Base-by-base conservation (phyloP, 202 grass and related monocot species). In the Setaria viridis region DNA sequence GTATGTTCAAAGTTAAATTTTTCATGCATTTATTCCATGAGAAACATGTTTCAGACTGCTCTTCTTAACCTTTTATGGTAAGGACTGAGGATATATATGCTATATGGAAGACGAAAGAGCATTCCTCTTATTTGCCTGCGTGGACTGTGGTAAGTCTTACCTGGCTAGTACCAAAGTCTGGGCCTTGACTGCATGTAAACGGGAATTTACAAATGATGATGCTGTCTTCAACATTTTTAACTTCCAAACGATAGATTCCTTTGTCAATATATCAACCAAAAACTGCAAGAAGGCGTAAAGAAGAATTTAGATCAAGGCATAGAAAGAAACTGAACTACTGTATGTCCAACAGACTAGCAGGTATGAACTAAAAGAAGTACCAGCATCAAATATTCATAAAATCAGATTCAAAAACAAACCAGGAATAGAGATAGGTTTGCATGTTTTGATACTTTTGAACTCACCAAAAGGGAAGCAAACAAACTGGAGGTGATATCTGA, bases 111-210 rank as follows among this genome's bases (percentile, higher is more conserved):
- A 51, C 34, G 19, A 57, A 62, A 33, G 9, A 29, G 4, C 57
- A 70, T 35, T 67, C 10, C 32, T 80, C 10, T 37, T 57, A 55
- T 78, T 82, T 74, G 5, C 35, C 5, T 53, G n/a, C 47, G 25
- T 70, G 21, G 48, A n/a, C 12, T 69, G 32, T 20, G 35, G 48
- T 30, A 84, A 30, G 29, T 48, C 77, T 78, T 90, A 99, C 96
- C 96, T 99, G 39, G 91, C 96, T 71, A 99, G 55, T 39, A 99
- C 90, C 82, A 99, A 84, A 49, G 88, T 89, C 80, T 99, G 84
- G 21, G 91, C 88, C 86, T 93, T 92, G 65, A 98, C 80, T 48
- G 88, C 88, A 88, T 95, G 89, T 84, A 98, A 91, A 65, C 90
- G 91, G 47, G 96, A 98, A 86, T 95, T 98, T 30, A 88, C 88